Evolutionary conservation across 2,329 filamentous ascomycete species (phyloP).

Genomic region (Aspergillus sp.): DNA sequence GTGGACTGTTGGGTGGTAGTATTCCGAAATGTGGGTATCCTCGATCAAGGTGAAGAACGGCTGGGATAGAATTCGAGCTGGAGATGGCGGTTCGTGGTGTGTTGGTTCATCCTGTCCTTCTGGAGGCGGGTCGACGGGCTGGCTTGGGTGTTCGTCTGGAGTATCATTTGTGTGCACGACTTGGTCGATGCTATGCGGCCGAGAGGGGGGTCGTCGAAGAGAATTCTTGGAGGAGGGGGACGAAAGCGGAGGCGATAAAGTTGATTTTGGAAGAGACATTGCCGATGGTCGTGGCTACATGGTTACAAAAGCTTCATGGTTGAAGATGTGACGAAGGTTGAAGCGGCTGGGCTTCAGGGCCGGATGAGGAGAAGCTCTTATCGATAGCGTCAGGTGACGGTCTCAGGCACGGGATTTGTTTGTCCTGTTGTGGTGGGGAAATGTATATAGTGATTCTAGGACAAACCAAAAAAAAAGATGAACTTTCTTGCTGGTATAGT

Average conservation of each 20-base stretch:
- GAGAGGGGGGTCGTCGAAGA: constrained; percentile 17
- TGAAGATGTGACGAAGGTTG: neutral
- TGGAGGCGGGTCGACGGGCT: constrained; percentile 3
- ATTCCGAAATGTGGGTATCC: constrained; percentile 69
- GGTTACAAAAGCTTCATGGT: constrained; percentile 10
- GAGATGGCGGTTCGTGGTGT: constrained; percentile 16
- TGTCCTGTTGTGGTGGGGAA: neutral
- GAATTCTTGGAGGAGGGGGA: constrained; percentile 32
- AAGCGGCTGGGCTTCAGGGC: neutral
- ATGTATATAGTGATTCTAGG: neutral
- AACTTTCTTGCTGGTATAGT: neutral
- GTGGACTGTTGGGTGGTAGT: constrained; percentile 81
- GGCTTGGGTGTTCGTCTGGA: constrained; percentile 10
- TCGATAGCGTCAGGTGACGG: constrained; percentile 21
- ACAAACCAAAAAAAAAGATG: too few species aligned
- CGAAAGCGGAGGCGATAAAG: constrained; percentile 22
- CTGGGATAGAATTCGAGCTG: constrained; percentile 56
- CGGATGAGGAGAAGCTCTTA: constrained; percentile 21
- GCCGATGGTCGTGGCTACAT: constrained; percentile 32
- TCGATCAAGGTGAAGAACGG: constrained; percentile 85
- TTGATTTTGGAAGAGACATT: constrained; percentile 38
- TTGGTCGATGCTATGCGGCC: constrained; percentile 21
- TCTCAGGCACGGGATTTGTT: neutral
- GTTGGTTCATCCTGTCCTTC: constrained; percentile 20
- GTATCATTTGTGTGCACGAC: neutral